A percentile compares a stretch with the other conserved stretches of the same genome.
Evolutionary conservation across 345 rosid species (phyloP).

Genomic region (Brassica nigra): DNA sequence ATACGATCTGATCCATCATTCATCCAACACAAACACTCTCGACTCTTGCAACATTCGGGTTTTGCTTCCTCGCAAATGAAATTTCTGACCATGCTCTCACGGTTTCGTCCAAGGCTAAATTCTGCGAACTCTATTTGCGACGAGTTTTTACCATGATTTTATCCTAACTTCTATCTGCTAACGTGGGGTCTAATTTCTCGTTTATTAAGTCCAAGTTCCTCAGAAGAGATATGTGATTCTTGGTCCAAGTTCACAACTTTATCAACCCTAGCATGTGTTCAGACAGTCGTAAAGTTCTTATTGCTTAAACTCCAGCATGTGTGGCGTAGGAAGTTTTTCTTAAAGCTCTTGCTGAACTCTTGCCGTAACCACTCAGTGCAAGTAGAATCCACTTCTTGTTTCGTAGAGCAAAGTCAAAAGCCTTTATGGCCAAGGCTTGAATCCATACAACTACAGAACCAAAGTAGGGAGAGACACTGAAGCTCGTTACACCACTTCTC

Average conservation of each 20-base stretch:
- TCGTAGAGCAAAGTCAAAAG: slow-evolving; percentile 49
- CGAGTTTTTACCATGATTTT: not conserved
- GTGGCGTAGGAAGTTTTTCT: not conserved
- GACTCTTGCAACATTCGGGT: too few species aligned
- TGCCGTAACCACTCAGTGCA: slow-evolving; percentile 53
- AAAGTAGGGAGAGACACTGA: not conserved
- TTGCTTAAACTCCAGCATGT: too few species aligned
- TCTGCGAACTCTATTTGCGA: not conserved
- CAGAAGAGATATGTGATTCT: not conserved
- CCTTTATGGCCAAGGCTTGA: slow-evolving; percentile 45
- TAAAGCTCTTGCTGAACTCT: not conserved
- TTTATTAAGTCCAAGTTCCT: not conserved
- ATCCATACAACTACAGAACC: slow-evolving; percentile 51
- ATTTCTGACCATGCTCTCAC: not conserved
- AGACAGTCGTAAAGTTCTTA: not conserved
- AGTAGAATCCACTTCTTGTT: slow-evolving; percentile 61
- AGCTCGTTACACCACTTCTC: too few species aligned
- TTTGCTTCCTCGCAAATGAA: not conserved
- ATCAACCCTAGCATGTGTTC: not conserved
- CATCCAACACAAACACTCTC: too few species aligned
- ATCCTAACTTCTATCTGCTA: not conserved
- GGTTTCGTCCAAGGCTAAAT: not conserved
- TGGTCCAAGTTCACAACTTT: not conserved
- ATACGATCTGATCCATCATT: not conserved
- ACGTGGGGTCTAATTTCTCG: not conserved